Evolutionary conservation across 768 basidiomycete genomes (phyloP), one percentile per base, ranked within the genome.

Genomic region (Tulasnella sp.): DNA sequence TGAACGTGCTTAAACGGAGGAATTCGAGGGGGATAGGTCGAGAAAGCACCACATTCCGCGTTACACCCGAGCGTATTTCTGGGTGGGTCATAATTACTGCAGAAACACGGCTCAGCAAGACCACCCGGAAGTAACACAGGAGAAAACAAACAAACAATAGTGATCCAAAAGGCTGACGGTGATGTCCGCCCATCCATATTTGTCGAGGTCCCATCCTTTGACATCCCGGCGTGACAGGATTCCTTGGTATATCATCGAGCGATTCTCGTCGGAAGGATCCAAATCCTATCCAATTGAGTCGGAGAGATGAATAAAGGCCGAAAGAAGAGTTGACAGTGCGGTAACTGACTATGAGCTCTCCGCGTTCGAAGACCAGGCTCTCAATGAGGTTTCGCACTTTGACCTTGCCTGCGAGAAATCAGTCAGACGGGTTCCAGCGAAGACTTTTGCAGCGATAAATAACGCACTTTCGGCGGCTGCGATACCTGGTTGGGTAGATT

Each of bases 401-500:
- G 75, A 95, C 94, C 78, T 94, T 94, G 74, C 87, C 71, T 72
- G 34, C 22, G 26, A 63, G 29, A 62, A 17, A 17, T 44, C 8
- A 39, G 19, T 44, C n/a, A 29, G 34, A 22, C 8, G 19, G 7
- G 34, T 40, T 40, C 2, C 40, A 16, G 17, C 67, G 16, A 44
- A 39, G n/a, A 40, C 16, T 26, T 12, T 63, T 14, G 29, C 62
- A 44, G n/a, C 34, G 26, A 19, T 65, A 68, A 35, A 17, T 16
- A 19, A 34, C 32, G 5, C 34, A 72, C 71, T 85, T 78, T 95
- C 94, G 0, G 94, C 92, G n/a, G 89, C 91, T 73, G 88, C 91
- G 73, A 96, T 95, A 4, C 94, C 94, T 1, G 93, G 93, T 77
- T 95, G 89, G 0, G 92, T 92, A 75, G 89, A 89, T 82, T 91